Evolutionary conservation across 1,284 basidiomycete species (phyloP), one percentile per base, ranked within the genome.

Genomic region (Malassezia vespertilionis): DNA sequence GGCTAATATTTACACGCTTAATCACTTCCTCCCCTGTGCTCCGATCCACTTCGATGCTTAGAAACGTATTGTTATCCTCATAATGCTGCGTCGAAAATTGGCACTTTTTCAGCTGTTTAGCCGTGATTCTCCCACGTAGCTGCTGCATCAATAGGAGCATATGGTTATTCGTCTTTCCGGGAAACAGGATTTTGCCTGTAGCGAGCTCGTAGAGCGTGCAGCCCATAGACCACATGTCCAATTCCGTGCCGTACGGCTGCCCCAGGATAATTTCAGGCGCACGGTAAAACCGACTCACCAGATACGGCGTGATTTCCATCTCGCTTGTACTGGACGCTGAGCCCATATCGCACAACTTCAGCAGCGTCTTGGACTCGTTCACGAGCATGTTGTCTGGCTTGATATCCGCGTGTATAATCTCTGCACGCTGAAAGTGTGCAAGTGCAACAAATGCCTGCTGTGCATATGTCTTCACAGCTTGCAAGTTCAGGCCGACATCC

Each of bases 211-310:
- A 99, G 6, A 99, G 76, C 4, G 93, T 97, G 72, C 93, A 99
- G 1, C 88, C 93, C 42, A 93, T 82, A 1, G 90, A 93, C 93
- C 93, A 97, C 33, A 93, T 80, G 68, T 97, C 93, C 30, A 99
- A 79, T 0, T 89, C 78, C 10, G 84, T 82, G 72, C 96, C 93
- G 65, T 95, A 96, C 0, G 89, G 86, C 32, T 86, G 80, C 14
- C 93, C 93, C 41, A 99, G 80, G 63, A 97, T 97, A 69, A 99
- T 96, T 74, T 97, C 93, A 1, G 93, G 93, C 1, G 93, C 91
- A 37, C 93, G 84, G 70, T 99, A 99, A 74, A 97, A 99, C 34
- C 93, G 78, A 57, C 86, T 90, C 46, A 97, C 93, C 46, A 99
- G 82, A 72, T 97, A 97, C 2, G 93, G 93, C 1, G 93, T 96